A percentile compares a stretch with the other conserved stretches of the same genome.
Evolutionary conservation across 1,284 basidiomycete genomes (phyloP).

Genomic region (Puccinia coronata): DNA sequence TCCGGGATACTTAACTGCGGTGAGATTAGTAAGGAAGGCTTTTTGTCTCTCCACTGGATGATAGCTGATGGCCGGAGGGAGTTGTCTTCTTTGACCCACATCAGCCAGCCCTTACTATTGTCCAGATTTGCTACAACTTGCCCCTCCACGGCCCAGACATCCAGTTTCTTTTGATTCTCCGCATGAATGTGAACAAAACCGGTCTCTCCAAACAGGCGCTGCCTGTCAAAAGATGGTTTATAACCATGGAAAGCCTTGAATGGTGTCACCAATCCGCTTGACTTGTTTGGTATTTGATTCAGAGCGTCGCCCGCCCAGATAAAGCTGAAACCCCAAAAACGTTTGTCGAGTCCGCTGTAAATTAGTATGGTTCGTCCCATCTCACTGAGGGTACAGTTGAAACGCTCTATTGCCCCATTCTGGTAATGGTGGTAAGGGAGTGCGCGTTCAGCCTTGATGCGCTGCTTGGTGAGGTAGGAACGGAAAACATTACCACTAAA

Average conservation of each 20-base stretch:
- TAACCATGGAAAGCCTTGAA: neutral
- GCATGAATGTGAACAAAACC: neutral
- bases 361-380: neutral
- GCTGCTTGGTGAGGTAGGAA: neutral
- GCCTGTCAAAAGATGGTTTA: neutral
- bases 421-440: constrained; percentile 13
- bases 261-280: neutral
- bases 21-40: too few relatives aligned
- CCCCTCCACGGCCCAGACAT: neutral
- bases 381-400: neutral
- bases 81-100: neutral
- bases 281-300: constrained; percentile 4
- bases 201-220: neutral
- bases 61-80: too few relatives aligned
- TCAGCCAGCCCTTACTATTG: neutral
- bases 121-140: neutral
- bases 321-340: neutral
- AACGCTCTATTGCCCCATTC: too few relatives aligned
- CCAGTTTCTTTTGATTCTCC: neutral
- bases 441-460: neutral
- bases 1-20: too few relatives aligned
- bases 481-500: neutral
- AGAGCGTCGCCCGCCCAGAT: neutral
- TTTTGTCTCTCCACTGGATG: too few relatives aligned
- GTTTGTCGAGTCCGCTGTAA: neutral